Conservation (phyloP, 768 basidiomycete genomes). For the Mycena vitilis region DNA sequence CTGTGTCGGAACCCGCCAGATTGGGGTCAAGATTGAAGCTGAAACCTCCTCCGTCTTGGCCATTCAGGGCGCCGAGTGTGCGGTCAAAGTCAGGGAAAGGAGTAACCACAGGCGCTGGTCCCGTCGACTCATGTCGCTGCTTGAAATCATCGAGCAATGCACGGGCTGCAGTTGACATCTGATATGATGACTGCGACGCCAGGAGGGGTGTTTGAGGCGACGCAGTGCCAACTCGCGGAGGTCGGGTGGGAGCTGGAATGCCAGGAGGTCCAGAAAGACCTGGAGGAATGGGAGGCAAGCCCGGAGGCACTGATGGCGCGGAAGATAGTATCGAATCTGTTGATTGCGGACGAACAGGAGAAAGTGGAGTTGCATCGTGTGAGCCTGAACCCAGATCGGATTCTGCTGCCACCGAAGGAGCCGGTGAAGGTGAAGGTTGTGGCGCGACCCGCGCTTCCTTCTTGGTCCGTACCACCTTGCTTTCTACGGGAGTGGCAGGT, state of each 20-base stretch:
- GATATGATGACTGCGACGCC: conserved; percentile 76
- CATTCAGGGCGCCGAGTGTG: conserved; percentile 78
- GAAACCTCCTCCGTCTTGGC: conserved; percentile 73
- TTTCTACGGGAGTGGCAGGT: conserved; percentile 58
- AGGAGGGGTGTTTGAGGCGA: conserved; percentile 63
- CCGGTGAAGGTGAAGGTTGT: conserved; percentile 53
- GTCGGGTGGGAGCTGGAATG: conserved; percentile 67
- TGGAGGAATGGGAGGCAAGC: conserved; percentile 52
- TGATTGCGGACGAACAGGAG: conserved; percentile 55
- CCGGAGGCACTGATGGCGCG: conserved; percentile 47
- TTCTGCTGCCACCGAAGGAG: conserved; percentile 61
- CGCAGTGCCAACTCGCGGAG: conserved; percentile 59
- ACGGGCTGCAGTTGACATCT: conserved; percentile 88
- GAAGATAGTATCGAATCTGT: conserved; percentile 52
- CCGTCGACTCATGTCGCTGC: conserved; percentile 72
- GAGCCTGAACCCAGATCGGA: conserved; percentile 65
- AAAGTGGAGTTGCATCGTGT: conserved; percentile 54
- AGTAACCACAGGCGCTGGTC: conserved; percentile 57
- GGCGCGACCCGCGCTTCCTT: conserved; percentile 47
- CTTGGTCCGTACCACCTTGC: conserved; percentile 52
- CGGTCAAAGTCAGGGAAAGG: conserved; percentile 93
- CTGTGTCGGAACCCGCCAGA: conserved; percentile 63
- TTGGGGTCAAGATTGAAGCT: conserved; percentile 90
- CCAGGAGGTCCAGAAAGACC: conserved; percentile 65
- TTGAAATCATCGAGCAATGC: conserved; percentile 88